Base-by-base conservation (phyloP, 106 monocot genomes). In the Dendrobium catenatum region DNA sequence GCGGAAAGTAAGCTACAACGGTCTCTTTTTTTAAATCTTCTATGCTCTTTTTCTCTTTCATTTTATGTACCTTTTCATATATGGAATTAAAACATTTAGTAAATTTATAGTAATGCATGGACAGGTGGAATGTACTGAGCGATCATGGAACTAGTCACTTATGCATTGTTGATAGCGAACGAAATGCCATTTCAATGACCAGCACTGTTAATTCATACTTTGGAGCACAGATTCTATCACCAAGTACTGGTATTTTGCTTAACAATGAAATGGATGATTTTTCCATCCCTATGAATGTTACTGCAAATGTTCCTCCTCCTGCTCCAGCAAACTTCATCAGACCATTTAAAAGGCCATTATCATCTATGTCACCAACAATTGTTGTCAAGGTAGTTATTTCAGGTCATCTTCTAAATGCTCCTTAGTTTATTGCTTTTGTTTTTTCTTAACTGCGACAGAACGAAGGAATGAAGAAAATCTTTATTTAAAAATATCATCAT, bases 251-350 rank as follows among this genome's bases (percentile, higher is more conserved):
- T 42, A 98, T 98, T 55, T 24, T 95, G 27, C 91, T 98, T 49
- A 98, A 98, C 68, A 98, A 98, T 88, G 94, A 98, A 82, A 98
- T 98, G 97, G 97, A 98, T 86, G 97, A 98, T 70, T 98, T 98
- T 67, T 94, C 97, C 0, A 84, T 92, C 19, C 91, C 97, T 78
- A 51, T 55, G 42, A 89, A 83, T 66, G 15, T 47, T 77, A 84
- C 93, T 42, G 48, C 42, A 13, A 48, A 33, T 40, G 85, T 73
- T 18, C 90, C 87, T 61, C 94, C 90, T 42, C 92, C 92, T 47
- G 94, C 97, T 81, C 97, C 97, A 48, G 88, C 94, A 42, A 98
- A 98, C 59, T 94, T 98, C 59, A 91, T 94, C 27, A 79, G 73
- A 1, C 94, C 97, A 67, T 54, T 76, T 9, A 98, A 98, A 76